These are phyloP conservation scores for Mycena epipterygia DNA, from an alignment of 768 basidiomycete genomes.

Conservation along the genomic window DNA sequence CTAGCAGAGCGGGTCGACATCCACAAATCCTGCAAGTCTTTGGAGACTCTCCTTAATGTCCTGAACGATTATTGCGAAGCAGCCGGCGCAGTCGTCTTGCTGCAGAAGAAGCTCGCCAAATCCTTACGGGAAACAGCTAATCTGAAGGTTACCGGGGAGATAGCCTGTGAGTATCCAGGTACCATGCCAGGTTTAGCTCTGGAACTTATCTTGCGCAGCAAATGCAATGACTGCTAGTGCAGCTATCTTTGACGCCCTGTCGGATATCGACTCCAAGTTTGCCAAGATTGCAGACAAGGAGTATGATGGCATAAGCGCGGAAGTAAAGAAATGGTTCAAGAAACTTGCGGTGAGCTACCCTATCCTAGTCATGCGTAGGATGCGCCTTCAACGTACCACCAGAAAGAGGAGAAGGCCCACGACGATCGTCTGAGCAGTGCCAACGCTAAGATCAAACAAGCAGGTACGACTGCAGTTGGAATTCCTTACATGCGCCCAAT, in stretches of 20 bases:
- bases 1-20: constrained; percentile 78
- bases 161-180: constrained; percentile 64
- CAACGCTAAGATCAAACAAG: constrained; percentile 83
- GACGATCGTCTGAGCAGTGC: constrained; percentile 77
- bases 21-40: constrained; percentile 84
- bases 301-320: constrained; percentile 71
- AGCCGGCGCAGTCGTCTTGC: constrained; percentile 66
- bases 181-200: constrained; percentile 6
- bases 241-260: constrained; percentile 75
- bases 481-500: neutral
- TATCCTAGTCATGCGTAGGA: constrained; percentile 5
- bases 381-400: neutral
- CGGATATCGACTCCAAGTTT: constrained; percentile 82
- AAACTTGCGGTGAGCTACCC: constrained; percentile 73
- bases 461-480: constrained; percentile 56
- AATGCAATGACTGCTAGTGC: constrained; percentile 78
- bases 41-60: constrained; percentile 75
- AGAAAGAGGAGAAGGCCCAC: constrained; percentile 88
- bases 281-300: constrained; percentile 83
- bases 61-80: constrained; percentile 86
- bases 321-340: constrained; percentile 91
- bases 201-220: constrained; percentile 53
- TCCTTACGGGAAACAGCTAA: constrained; percentile 76
- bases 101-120: constrained; percentile 84
- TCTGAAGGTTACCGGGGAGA: constrained; percentile 70